Evolutionary conservation across 1,284 basidiomycete species (phyloP), one percentile per base, ranked within the genome.

Genomic region (Puccinia brachypodii): DNA sequence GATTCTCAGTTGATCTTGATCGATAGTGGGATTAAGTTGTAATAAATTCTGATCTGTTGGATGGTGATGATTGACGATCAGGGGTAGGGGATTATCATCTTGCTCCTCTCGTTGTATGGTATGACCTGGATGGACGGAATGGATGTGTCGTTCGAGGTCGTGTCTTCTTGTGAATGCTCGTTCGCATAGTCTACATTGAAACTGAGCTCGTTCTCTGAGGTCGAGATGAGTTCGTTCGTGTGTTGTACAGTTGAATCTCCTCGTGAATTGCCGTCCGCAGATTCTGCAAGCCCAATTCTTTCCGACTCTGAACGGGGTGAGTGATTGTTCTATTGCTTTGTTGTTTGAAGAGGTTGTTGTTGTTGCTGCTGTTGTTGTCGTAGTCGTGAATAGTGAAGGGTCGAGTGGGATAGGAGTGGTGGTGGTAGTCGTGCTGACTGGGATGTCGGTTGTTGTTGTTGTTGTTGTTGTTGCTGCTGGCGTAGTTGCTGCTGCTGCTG

Each of bases 251-350:
- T 81, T 81, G 62, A 81, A 81, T 36, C 79, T 68, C 19, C 79
- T 31, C 36, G 60, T 81, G 64, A 81, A 81, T 44, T 81, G 40
- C 9, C 79, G 71, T 6, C 73, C 44, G n/a, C 79, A 81, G 38
- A 81, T 81, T 33, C 79, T 44, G 44, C 79, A 81, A 36, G 79
- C 79, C 79, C 79, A 81, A 19, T 75, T 81, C 42, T 76, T 81
- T 19, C 72, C 79, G 8, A 81, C 72, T 40, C 56, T 28, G 25
- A 75, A 33, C 7, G 79, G 79, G 0, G 62, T 81, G 1, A 81
- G 62, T 0, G 79, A 75, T 31, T 81, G 40, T 75, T 75, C 47
- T 50, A 50, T 50, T 50, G n/a, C n/a, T n/a, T n/a, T n/a, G 50
- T n/a, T n/a, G n/a, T n/a, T n/a, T n/a, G n/a, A n/a, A n/a, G n/a